Percentiles rank a stretch among this genome's conserved stretches.
Evolutionary conservation across 257 asterid species (phyloP).

Genomic region (Plantago major): DNA sequence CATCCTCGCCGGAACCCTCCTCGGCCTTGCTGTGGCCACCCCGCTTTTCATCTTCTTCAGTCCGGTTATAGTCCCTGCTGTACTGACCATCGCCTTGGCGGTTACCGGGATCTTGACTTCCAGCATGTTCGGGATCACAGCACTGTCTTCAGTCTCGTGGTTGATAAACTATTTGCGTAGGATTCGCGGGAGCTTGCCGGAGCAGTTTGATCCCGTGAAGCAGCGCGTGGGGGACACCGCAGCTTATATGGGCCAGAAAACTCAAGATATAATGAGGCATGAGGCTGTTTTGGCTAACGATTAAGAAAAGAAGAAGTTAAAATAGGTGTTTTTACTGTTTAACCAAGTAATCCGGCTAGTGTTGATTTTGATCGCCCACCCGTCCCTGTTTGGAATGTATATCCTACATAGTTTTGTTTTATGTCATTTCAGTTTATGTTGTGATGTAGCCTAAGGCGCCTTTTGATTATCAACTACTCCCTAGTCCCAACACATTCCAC

Average conservation of each 20-base stretch:
- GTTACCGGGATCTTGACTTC: slow-evolving; percentile 59
- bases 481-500: too few relatives aligned
- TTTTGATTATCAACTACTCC: too few relatives aligned
- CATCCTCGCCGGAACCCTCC: slow-evolving; percentile 46
- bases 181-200: slow-evolving; percentile 33
- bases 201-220: slow-evolving; percentile 38
- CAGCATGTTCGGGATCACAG: slow-evolving; percentile 69
- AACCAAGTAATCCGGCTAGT: too few relatives aligned
- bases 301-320: too few relatives aligned
- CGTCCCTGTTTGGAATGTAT: too few relatives aligned
- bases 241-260: slow-evolving; percentile 38
- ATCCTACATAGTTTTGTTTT: too few relatives aligned
- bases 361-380: too few relatives aligned
- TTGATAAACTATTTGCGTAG: slow-evolving; percentile 43
- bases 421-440: too few relatives aligned
- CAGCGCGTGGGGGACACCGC: slow-evolving; percentile 44
- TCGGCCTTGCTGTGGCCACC: slow-evolving; percentile 38
- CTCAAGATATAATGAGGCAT: slow-evolving; percentile 26
- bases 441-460: too few relatives aligned
- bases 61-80: slow-evolving; percentile 68
- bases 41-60: slow-evolving; percentile 65
- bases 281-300: slow-evolving; percentile 3
- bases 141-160: slow-evolving; percentile 67
- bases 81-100: slow-evolving; percentile 35
- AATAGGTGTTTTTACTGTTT: too few relatives aligned